These are phyloP conservation scores for Xanthoparmelia taractica DNA, from an alignment of 495 filamentous ascomycete species.

Conservation along the genomic window DNA sequence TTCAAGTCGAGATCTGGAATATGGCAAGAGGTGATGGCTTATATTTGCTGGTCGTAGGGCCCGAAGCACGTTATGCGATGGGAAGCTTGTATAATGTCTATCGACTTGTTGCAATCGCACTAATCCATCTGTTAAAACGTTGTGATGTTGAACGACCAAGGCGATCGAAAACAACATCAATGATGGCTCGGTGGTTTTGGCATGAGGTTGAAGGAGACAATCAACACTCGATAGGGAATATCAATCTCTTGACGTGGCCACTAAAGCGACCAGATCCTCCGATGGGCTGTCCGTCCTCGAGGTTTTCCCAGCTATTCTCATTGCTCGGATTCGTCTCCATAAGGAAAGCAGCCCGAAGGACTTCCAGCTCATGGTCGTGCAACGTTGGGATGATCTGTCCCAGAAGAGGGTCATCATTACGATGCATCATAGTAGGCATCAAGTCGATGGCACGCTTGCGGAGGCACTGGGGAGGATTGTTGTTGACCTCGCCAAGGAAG, in stretches of 20 bases:
- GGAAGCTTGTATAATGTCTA: neutral
- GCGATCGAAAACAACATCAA: neutral
- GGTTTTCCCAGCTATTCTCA: conserved; percentile 11
- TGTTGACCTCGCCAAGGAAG: conserved; percentile 15
- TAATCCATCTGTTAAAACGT: neutral
- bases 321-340: conserved; percentile 21
- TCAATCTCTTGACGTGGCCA: conserved; percentile 20
- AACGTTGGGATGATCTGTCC: conserved; percentile 23
- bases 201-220: neutral
- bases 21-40: neutral
- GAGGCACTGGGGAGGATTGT: conserved; percentile 6
- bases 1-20: neutral
- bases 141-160: neutral
- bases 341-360: conserved; percentile 16
- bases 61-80: neutral
- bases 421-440: conserved; percentile 19
- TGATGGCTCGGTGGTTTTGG: neutral
- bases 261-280: conserved; percentile 26
- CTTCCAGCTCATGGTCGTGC: conserved; percentile 14
- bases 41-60: neutral
- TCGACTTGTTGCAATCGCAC: neutral
- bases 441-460: conserved; percentile 16
- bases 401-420: conserved; percentile 15
- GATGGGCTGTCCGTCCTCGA: conserved; percentile 23
- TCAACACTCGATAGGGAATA: neutral